phyloP scores from a whole-genome alignment of 768 basidiomycete genomes.

The Polyporus arcularius region DNA sequence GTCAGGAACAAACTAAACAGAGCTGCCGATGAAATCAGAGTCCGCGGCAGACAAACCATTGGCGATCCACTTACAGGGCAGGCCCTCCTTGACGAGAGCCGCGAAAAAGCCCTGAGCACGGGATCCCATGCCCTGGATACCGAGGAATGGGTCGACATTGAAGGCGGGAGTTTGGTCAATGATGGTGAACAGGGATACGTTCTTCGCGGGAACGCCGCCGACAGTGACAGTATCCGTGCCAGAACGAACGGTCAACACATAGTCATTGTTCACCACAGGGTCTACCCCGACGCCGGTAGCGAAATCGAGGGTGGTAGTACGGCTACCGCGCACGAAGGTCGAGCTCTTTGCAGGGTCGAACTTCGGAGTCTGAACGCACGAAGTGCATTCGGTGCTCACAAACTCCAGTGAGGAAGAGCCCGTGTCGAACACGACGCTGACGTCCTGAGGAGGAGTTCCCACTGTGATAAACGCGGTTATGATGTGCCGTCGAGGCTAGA shows the following conservation, averaged over 20 bases:
- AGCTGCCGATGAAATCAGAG: constrained; percentile 30
- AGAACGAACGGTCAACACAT: constrained; percentile 46
- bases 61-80: constrained; percentile 43
- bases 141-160: constrained; percentile 55
- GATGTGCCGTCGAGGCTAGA: not conserved
- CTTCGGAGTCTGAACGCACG: constrained; percentile 46
- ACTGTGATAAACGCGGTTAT: constrained; percentile 31
- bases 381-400: constrained; percentile 47
- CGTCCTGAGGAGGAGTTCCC: constrained; percentile 53
- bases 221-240: constrained; percentile 52
- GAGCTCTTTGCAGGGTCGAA: constrained; percentile 52
- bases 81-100: constrained; percentile 45
- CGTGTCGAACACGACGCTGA: constrained; percentile 58
- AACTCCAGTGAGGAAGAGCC: constrained; percentile 52
- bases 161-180: constrained; percentile 55
- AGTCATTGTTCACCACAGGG: constrained; percentile 50
- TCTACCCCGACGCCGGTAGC: constrained; percentile 55
- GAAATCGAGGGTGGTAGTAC: constrained; percentile 49
- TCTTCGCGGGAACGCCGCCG: constrained; percentile 42
- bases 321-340: constrained; percentile 49
- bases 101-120: constrained; percentile 53
- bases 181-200: constrained; percentile 49
- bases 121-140: constrained; percentile 57
- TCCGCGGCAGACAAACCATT: not conserved
- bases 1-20: constrained; percentile 55